Conservation (phyloP, 768 basidiomycete species). For the Filobasidium wieringae region DNA sequence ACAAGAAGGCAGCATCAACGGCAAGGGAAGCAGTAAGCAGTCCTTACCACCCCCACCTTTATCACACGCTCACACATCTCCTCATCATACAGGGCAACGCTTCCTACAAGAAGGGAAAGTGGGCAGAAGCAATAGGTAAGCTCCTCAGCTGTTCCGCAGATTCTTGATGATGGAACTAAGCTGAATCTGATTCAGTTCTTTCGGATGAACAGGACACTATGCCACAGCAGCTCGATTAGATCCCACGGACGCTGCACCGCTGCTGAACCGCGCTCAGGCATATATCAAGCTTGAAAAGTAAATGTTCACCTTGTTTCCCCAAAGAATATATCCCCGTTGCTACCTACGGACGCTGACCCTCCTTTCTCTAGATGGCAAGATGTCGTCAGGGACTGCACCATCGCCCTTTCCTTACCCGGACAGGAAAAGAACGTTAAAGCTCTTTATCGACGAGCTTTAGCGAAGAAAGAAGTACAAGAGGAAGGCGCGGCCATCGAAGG, state of each 20-base stretch:
- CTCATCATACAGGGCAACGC: constrained; percentile 60
- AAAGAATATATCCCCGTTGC: not conserved
- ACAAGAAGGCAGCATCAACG: not conserved
- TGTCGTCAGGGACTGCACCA: constrained; percentile 67
- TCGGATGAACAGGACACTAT: constrained; percentile 50
- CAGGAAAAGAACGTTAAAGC: constrained; percentile 58
- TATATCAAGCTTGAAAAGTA: constrained; percentile 93
- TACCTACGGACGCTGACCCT: not conserved
- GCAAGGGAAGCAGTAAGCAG: not conserved
- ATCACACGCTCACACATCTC: not conserved
- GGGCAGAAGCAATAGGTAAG: constrained; percentile 58
- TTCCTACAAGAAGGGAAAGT: constrained; percentile 72
- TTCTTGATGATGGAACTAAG: not conserved
- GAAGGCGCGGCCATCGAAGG: not conserved
- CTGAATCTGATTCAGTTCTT: not conserved
- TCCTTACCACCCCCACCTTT: not conserved
- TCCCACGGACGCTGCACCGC: constrained; percentile 59
- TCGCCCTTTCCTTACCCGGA: constrained; percentile 47
- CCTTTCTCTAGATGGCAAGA: constrained; percentile 54
- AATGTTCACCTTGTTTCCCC: constrained; percentile 15
- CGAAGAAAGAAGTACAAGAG: constrained; percentile 45
- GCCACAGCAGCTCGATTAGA: constrained; percentile 66
- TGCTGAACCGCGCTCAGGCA: constrained; percentile 78
- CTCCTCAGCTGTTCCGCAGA: too few relatives aligned
- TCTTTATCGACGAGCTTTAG: constrained; percentile 65